phyloP scores from a whole-genome alignment of 345 rosid species.

The Lepidium didymum region DNA sequence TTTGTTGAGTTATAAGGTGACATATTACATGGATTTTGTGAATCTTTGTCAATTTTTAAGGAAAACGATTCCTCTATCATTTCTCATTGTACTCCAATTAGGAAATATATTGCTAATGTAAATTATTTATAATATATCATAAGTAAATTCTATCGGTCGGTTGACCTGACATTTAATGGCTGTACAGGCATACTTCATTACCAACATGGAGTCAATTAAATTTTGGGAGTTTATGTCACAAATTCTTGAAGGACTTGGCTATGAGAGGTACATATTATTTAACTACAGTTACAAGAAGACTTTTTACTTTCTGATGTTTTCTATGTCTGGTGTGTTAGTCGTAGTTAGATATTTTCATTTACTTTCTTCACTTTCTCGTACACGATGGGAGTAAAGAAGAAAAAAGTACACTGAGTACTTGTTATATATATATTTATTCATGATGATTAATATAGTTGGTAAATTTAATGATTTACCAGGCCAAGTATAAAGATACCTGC shows the following conservation, averaged over 20 bases:
- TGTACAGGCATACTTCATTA: constrained; percentile 83
- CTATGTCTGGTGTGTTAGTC: not conserved
- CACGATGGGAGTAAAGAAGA: not conserved
- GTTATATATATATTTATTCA: not conserved
- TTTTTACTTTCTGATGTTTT: not conserved
- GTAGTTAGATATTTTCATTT: not conserved
- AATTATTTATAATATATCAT: not conserved
- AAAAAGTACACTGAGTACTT: not conserved
- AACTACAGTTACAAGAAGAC: not conserved
- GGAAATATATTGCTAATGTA: not conserved
- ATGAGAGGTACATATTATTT: constrained; percentile 51
- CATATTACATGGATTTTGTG: not conserved
- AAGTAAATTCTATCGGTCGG: not conserved
- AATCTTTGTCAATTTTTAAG: not conserved
- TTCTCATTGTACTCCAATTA: not conserved
- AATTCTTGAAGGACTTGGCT: constrained; percentile 82
- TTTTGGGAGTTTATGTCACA: constrained; percentile 88
- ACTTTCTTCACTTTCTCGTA: not conserved
- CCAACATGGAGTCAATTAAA: constrained; percentile 84
- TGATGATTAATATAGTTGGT: not conserved
- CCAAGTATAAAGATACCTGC: constrained; percentile 87
- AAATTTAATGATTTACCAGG: constrained; percentile 35
- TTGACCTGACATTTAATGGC: not conserved
- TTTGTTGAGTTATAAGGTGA: not conserved
- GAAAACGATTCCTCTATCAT: not conserved